Evolutionary conservation across 306 rosid species (phyloP).

Genomic region (Cicer chorassanicum): DNA sequence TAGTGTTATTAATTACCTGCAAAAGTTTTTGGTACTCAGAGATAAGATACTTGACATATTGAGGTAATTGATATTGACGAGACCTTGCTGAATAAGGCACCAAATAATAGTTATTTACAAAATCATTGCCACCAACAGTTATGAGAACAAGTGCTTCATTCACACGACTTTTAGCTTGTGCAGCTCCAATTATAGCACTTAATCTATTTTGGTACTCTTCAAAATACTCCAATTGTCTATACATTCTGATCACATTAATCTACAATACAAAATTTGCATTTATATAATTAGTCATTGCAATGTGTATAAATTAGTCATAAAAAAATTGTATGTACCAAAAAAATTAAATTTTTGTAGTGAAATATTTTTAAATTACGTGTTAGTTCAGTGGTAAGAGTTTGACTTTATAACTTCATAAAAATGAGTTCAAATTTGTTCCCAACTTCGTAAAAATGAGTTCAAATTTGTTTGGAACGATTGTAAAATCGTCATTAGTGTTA

Average conservation of each 20-base stretch:
- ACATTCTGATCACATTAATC: constrained; percentile 74
- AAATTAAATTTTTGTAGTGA: background rate
- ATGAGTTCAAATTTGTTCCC: no score
- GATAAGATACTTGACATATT: constrained; percentile 64
- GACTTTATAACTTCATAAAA: no score
- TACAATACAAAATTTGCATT: constrained; percentile 49
- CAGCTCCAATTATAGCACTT: constrained; percentile 55
- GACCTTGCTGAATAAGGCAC: constrained; percentile 79
- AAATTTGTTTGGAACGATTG: no score
- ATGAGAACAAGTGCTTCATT: constrained; percentile 60
- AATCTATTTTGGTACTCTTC: constrained; percentile 60
- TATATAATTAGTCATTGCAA: background rate
- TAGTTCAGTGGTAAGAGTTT: no score
- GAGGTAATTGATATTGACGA: constrained; percentile 61
- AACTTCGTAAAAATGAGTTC: no score
- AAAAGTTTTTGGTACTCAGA: constrained; percentile 63
- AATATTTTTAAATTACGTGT: background rate
- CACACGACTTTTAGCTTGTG: constrained; percentile 48
- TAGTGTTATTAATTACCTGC: constrained; percentile 48
- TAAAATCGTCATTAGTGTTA: no score
- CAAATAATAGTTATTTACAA: constrained; percentile 78
- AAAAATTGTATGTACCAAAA: no score
- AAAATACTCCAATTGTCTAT: constrained; percentile 55
- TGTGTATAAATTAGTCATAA: background rate
- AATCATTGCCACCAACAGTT: constrained; percentile 86